Percentiles rank a stretch among this genome's conserved stretches.
Conservation (phyloP, 352 stramenopile species). For the Globisporangium mamillatum region DNA sequence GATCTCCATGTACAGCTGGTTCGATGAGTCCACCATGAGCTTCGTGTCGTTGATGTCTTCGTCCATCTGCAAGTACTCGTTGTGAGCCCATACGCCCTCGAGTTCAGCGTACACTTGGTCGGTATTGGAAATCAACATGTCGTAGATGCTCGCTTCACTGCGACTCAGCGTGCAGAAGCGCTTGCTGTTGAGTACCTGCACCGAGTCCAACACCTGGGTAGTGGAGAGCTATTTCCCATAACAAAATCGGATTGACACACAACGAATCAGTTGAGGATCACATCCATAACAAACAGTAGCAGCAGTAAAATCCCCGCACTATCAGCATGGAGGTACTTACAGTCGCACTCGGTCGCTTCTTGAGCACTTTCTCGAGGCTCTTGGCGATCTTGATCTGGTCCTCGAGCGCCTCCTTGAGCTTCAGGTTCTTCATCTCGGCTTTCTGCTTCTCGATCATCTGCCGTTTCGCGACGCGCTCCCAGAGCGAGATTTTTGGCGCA, state of each 20-base stretch:
- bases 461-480: slow-evolving; percentile 27
- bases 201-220: slow-evolving; percentile 15
- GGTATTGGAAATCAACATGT: slow-evolving; percentile 15
- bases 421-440: slow-evolving; percentile 29
- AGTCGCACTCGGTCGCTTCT: slow-evolving; percentile 13
- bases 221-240: slow-evolving; percentile 10
- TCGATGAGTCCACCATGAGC: slow-evolving; percentile 15
- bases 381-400: slow-evolving; percentile 24
- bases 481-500: slow-evolving; percentile 17
- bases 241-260: not conserved
- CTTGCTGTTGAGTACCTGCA: slow-evolving; percentile 14
- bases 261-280: not conserved
- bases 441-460: slow-evolving; percentile 25
- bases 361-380: slow-evolving; percentile 21
- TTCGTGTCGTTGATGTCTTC: slow-evolving; percentile 17
- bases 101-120: slow-evolving; percentile 16
- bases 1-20: slow-evolving; percentile 20
- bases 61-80: slow-evolving; percentile 16
- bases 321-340: not conserved
- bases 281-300: no score
- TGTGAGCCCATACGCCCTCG: slow-evolving; percentile 12
- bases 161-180: slow-evolving; percentile 13
- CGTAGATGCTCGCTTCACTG: slow-evolving; percentile 17
- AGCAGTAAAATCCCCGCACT: no score
- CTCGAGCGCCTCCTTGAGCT: slow-evolving; percentile 29